Evolutionary conservation across 192 early-diverging fungal species (phyloP), one percentile per base, ranked within the genome.

Genomic region (Linnemannia elongata): DNA sequence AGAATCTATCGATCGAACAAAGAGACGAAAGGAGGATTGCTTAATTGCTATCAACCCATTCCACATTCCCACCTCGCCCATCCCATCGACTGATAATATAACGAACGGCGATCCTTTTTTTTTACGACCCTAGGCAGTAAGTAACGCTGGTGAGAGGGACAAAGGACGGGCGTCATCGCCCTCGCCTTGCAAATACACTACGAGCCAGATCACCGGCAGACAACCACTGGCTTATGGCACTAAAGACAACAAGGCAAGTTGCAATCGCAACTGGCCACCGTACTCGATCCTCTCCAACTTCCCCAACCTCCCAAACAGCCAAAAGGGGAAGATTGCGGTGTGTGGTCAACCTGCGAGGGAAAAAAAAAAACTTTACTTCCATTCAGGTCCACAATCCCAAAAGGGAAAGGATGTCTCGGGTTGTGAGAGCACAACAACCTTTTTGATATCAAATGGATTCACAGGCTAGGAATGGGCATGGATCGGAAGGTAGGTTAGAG

Each of bases 31-130:
- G 12, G 71, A 42, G 39, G 71, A 12, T 74, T 10, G 71, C 6
- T 49, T 15, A 66, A 74, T 22, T 33, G 6, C 73, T 45, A 49
- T 45, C 42, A 30, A 42, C 30, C 20, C 24, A 79, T 79, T 79
- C 78, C 69, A 57, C 15, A 71, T 79, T 79, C 78, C 52, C 39
- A 72, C 72, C 52, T 52, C 8, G 70, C 44, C 70, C 70, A 27
- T 70, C 22, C 68, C 8, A 74, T 54, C 6, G 6, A 22, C 18
- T 52, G 33, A 66, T 4, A 33, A 30, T 9, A 5, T 39, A 39
- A 39, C 38, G 3, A 30, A 73, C 4, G 71, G n/a, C n/a, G 38
- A 71, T 24, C 35, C 35, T n/a, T 24, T 27, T 7, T 42, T 71
- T 70, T 33, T 33, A 6, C 35, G 17, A 36, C 12, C 17, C 17